Evolutionary conservation across 2,329 filamentous ascomycete species (phyloP).

Genomic region (Sporothrix pallida): DNA sequence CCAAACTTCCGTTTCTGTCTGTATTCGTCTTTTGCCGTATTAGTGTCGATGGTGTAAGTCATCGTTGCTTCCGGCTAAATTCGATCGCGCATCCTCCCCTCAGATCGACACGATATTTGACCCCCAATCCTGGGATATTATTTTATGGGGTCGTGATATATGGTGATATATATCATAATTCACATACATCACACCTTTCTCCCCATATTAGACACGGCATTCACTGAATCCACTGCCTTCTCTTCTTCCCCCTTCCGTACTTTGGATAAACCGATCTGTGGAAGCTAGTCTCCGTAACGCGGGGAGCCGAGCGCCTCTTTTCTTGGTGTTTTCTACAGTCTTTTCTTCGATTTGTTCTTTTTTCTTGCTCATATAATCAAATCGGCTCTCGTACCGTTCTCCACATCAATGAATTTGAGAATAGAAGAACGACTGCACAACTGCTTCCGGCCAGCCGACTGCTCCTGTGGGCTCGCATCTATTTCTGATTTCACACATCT

Average conservation of each 20-base stretch:
- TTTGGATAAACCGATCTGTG: conserved; percentile 26
- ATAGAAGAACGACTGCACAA: neutral
- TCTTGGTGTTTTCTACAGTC: no score
- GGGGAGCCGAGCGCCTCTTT: conserved; percentile 14
- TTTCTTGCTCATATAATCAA: neutral
- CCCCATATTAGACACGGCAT: conserved; percentile 7
- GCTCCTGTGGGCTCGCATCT: neutral
- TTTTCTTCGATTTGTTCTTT: neutral
- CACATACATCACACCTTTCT: no score
- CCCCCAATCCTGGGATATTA: neutral
- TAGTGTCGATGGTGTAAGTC: neutral
- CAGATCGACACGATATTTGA: neutral
- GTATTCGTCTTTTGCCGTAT: no score
- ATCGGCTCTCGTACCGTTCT: neutral
- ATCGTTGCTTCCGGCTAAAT: conserved; percentile 4
- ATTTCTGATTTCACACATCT: neutral
- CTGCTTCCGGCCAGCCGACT: conserved; percentile 2
- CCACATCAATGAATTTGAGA: neutral
- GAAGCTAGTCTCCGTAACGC: conserved; percentile 8
- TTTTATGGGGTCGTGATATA: neutral
- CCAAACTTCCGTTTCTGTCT: neutral
- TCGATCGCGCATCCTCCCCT: neutral
- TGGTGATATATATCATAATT: no score
- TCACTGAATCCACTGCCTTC: no score
- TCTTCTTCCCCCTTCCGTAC: conserved; percentile 3